Conservation (phyloP, 2,329 filamentous ascomycete species). For the Metarhizium anisopliae region DNA sequence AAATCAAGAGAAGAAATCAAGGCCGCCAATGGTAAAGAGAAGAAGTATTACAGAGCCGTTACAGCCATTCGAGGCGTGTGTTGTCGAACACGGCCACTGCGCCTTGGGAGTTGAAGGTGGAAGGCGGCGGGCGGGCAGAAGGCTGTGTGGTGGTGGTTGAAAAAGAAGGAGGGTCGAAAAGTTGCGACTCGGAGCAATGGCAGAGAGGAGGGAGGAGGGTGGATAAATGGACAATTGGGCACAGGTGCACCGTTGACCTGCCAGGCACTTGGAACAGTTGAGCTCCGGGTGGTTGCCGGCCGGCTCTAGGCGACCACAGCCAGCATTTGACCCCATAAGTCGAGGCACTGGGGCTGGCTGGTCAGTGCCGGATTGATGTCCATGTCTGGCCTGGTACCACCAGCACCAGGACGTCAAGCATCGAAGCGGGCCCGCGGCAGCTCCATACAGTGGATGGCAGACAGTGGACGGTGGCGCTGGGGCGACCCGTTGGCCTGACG, state of each 20-base stretch:
- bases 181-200: not conserved
- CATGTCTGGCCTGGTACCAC: no score
- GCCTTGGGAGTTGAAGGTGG: not conserved
- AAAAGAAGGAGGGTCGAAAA: not conserved
- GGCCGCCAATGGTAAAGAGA: not conserved
- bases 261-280: not conserved
- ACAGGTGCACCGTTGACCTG: not conserved
- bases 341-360: no score
- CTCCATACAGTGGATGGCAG: not conserved
- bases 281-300: not conserved
- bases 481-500: not conserved
- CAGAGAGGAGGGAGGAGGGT: not conserved
- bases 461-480: not conserved
- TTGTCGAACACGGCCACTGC: not conserved
- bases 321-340: no score
- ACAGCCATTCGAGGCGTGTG: not conserved
- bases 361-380: no score
- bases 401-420: no score
- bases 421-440: not conserved
- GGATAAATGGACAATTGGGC: not conserved
- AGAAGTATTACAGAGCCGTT: not conserved
- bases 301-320: not conserved
- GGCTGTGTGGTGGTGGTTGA: not conserved
- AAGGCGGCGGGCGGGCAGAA: not conserved
- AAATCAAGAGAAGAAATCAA: not conserved